A percentile compares a stretch with the other conserved stretches of the same genome.
phyloP scores from a whole-genome alignment of 176 grass and related monocot genomes.

The Poa annua region DNA sequence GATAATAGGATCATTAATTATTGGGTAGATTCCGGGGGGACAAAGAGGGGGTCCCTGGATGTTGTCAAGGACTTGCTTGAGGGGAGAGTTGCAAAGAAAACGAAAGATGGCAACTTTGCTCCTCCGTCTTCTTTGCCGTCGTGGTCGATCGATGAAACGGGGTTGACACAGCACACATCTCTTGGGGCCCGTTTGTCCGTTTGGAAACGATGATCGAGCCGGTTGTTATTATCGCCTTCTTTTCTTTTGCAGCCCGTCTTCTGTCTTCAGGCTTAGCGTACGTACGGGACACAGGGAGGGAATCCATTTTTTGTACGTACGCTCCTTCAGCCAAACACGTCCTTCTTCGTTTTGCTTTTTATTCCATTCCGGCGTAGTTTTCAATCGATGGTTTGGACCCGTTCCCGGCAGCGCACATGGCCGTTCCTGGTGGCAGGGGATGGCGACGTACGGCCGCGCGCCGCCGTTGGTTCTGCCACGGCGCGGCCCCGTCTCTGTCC shows the following conservation, averaged over 20 bases:
- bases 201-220: not conserved
- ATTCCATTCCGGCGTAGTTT: not conserved
- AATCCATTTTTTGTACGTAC: not conserved
- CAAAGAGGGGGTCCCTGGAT: not conserved
- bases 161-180: too few relatives aligned
- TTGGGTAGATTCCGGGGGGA: constrained; percentile 14
- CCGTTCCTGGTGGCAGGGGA: constrained; percentile 33
- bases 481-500: not conserved
- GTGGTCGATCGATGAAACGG: constrained; percentile 3
- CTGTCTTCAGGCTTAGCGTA: too few relatives aligned
- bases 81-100: constrained; percentile 24
- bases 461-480: constrained; percentile 23
- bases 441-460: constrained; percentile 35
- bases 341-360: too few relatives aligned
- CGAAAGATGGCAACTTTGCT: constrained; percentile 35
- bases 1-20: constrained; percentile 24
- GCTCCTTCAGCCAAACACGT: too few relatives aligned
- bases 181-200: not conserved
- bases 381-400: constrained; percentile 23
- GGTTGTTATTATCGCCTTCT: not conserved
- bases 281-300: too few relatives aligned
- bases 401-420: constrained; percentile 35
- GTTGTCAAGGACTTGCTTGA: not conserved
- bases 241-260: too few relatives aligned
- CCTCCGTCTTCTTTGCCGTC: not conserved